Evolutionary conservation across 2,329 filamentous ascomycete species (phyloP), one percentile per base, ranked within the genome.

Genomic region (Zopfia rhizophila): DNA sequence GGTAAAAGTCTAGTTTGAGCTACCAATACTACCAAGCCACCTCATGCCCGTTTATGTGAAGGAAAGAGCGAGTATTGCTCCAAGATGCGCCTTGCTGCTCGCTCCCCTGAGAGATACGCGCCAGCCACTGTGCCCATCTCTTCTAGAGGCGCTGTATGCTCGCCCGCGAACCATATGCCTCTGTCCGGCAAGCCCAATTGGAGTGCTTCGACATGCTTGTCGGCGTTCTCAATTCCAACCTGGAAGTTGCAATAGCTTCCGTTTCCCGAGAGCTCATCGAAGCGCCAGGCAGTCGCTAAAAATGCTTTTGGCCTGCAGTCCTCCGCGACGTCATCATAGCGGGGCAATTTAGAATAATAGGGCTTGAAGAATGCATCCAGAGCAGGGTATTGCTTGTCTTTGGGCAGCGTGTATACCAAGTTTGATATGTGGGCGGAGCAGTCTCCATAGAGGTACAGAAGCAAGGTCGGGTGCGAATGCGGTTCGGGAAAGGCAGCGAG

Each of bases 241-340:
- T 90, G 89, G 72, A 94, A 94, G 66, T 93, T 94, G 44, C 80
- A 82, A 69, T 95, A 95, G 60, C 86, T 89, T n/a, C 90, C 90
- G 62, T 86, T 83, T 0, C 90, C 90, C 0, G 90, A 87, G 36
- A 90, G 81, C 10, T 86, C 82, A 61, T 94, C 90, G 25, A 79
- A 79, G 29, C 88, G 77, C 90, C 90, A 95, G 48, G 82, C 78
- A 0, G 90, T 92, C 0, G 87, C 82, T 6, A 90, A 74, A 35
- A 83, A 81, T 1, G 78, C 82, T 1, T 70, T 71, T 0, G 90
- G 88, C 24, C 75, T 75, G 65, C 90, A 93, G 16, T 78, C 75
- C 0, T 80, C 61, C 0, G 78, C 74, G 0, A 53, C 57, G 1
- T 76, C 63, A 3, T 78, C 70, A 71, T 88, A 94, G 47, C 84